These are phyloP conservation scores for Penicillium angulare DNA, from an alignment of 495 filamentous ascomycete species.

Conservation along the genomic window DNA sequence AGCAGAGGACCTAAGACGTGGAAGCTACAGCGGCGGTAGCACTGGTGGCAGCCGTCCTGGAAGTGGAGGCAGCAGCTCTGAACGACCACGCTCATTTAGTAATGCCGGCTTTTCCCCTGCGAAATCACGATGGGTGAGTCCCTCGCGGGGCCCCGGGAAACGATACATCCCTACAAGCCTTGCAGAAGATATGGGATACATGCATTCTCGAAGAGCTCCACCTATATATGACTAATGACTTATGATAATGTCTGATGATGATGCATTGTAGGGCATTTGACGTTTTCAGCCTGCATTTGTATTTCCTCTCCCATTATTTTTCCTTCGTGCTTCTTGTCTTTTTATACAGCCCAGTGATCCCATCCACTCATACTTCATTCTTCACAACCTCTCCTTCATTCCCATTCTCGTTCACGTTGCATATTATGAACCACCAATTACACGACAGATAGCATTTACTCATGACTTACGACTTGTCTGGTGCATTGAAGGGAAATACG, in stretches of 20 bases:
- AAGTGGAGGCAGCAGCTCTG: conserved; percentile 27
- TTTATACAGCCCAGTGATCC: no score
- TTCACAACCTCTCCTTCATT: no score
- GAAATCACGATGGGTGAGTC: conserved; percentile 14
- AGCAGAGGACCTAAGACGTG: conserved; percentile 14
- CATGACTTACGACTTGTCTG: neutral
- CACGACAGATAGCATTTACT: neutral
- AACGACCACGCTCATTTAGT: conserved; percentile 24
- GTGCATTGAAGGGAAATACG: neutral
- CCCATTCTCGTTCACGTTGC: no score
- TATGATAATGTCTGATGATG: neutral
- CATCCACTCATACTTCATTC: no score
- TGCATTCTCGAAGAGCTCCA: conserved; percentile 13
- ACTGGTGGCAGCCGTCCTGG: conserved; percentile 19
- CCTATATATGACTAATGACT: conserved; percentile 4
- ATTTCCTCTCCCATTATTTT: neutral
- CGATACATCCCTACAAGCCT: conserved; percentile 18
- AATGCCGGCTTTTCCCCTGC: conserved; percentile 15
- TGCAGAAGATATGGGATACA: conserved; percentile 13
- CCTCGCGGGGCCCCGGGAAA: conserved; percentile 14
- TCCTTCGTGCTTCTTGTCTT: no score
- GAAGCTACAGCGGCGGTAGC: conserved; percentile 26
- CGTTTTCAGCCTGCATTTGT: neutral
- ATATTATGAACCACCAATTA: neutral
- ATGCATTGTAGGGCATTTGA: neutral